phyloP scores from a whole-genome alignment of 164 flowering plant genomes.

The Paratinospora sagittata region DNA sequence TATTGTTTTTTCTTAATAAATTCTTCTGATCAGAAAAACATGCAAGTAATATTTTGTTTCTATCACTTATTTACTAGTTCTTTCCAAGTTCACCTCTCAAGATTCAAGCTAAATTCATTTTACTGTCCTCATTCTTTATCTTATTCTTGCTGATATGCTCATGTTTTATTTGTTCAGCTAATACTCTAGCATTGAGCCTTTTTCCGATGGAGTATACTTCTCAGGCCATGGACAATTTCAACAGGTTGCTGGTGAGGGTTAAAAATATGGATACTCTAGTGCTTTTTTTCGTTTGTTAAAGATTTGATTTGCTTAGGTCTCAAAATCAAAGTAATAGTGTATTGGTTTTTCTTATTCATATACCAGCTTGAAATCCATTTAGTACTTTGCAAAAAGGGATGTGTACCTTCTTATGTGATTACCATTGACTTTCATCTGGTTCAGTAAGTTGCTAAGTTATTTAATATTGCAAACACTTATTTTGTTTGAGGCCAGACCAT shows the following conservation, averaged over 20 bases:
- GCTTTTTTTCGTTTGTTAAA: no score
- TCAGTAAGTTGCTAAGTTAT: no score
- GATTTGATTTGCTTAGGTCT: no score
- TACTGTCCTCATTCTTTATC: conserved; percentile 1
- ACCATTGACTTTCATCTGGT: no score
- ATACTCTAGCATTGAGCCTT: conserved; percentile 26
- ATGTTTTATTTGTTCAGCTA: conserved; percentile 29
- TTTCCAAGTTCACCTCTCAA: not conserved
- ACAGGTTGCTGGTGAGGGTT: conserved; percentile 67
- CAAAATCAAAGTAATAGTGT: no score
- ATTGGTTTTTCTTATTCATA: no score
- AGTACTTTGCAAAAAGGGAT: no score
- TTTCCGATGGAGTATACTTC: conserved; percentile 41
- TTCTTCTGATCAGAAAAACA: not conserved
- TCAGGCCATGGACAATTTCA: conserved; percentile 46
- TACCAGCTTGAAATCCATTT: no score
- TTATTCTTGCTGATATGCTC: conserved; percentile 7
- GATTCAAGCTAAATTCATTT: not conserved
- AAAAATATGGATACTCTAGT: not conserved
- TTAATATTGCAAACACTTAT: no score
- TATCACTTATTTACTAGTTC: not conserved
- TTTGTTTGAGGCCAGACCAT: no score
- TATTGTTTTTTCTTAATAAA: not conserved
- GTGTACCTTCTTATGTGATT: no score
- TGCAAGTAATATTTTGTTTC: not conserved